Evolutionary conservation across 1,284 basidiomycete genomes (phyloP), one percentile per base, ranked within the genome.

Genomic region (Irpex sp.): DNA sequence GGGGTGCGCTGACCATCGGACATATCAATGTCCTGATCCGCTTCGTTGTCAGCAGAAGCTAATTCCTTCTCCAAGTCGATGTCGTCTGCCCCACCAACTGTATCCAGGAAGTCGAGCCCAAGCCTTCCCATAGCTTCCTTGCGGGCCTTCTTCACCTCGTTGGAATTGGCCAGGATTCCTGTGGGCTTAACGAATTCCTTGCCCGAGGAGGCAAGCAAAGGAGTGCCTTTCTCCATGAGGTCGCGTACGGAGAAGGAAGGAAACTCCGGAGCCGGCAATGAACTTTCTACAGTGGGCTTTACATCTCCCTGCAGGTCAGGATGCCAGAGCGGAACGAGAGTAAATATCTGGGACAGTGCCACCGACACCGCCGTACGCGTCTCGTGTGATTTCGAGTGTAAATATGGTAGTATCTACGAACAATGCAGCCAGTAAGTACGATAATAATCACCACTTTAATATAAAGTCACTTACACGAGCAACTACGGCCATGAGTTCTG

Each of bases 331-430:
- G 94, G 93, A 5, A 93, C 88, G 16, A 92, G 83, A 10, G 86
- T 80, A 69, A 91, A 94, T 65, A 96, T 94, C 65, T 93, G 88
- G 0, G 91, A 93, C 57, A 96, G 81, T 1, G 94, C 92, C 58
- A 85, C 83, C 0, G 92, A 91, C 3, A 93, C 92, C 1, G 94
- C 91, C 1, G 86, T 84, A 59, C 94, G 85, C 1, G 94, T 94
- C 65, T 97, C 94, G 68, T 87, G 87, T 45, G 88, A 92, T 76
- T 90, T 92, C 53, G 93, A 95, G 70, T 94, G 91, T 4, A 96
- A 78, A 71, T 84, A 93, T 7, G 94, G 94, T 42, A 96, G 78
- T 66, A 96, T 90, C 88, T 96, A 62, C 1, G 61, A 18, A 48
- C 36, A 63, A 57, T 37, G 56, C 58, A 51, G 28, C 23, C 23